A percentile compares a stretch with the other conserved stretches of the same genome.
Conservation (phyloP, 2,329 filamentous ascomycete species). For the Monilinia fructigena region DNA sequence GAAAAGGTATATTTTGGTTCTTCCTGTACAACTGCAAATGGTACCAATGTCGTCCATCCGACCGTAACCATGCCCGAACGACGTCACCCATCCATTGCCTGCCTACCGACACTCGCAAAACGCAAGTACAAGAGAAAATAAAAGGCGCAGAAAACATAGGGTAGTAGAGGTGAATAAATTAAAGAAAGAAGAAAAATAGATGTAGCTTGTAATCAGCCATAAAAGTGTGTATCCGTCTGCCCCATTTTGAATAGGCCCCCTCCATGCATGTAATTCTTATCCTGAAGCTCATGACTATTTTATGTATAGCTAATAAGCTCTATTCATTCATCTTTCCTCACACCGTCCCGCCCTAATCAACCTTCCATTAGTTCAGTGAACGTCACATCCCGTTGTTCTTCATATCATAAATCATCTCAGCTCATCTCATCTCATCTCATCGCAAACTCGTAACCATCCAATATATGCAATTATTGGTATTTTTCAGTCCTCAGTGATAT, state of each 20-base stretch:
- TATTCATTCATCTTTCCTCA: conserved; percentile 5
- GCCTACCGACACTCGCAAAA: conserved; percentile 11
- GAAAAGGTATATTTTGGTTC: conserved; percentile 10
- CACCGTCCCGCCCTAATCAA: background rate
- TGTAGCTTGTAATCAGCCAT: conserved; percentile 14
- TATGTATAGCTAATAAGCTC: conserved; percentile 17
- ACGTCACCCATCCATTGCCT: conserved; percentile 5
- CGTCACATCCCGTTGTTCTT: conserved; percentile 12
- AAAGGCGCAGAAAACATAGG: conserved; percentile 18
- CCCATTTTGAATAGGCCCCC: conserved; percentile 5
- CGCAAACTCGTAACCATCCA: conserved; percentile 13
- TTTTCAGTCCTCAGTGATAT: conserved; percentile 35
- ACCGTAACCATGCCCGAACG: background rate
- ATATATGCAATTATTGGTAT: conserved; percentile 22
- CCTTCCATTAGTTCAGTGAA: conserved; percentile 1
- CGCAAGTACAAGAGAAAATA: conserved; percentile 3
- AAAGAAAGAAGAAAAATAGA: conserved; percentile 1
- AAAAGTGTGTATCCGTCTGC: conserved; percentile 9
- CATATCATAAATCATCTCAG: conserved; percentile 23
- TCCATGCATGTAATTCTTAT: conserved; percentile 19
- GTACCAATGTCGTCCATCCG: conserved; percentile 1
- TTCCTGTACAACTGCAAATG: background rate
- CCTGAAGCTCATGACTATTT: conserved; percentile 20
- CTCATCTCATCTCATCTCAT: conserved; percentile 7
- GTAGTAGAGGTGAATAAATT: conserved; percentile 4